These are phyloP conservation scores for Pleurotus citrinopileatus DNA, from an alignment of 768 basidiomycete genomes.

Conservation along the genomic window DNA sequence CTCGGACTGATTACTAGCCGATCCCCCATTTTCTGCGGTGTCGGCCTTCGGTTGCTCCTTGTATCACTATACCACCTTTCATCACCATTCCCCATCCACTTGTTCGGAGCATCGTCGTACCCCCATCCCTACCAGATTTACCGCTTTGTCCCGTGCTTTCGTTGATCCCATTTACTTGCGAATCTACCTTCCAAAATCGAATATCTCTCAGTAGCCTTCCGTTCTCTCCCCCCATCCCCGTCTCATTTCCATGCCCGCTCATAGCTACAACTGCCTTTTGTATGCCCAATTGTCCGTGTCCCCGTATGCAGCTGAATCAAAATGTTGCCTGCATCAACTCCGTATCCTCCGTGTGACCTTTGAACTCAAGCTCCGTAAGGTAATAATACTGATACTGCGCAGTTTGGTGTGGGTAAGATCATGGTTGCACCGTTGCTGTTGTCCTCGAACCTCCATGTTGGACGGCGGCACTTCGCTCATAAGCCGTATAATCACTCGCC, in stretches of 20 bases:
- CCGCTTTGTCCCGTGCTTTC: constrained; percentile 7
- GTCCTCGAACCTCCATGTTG: constrained; percentile 4
- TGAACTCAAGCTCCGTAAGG: too few relatives aligned
- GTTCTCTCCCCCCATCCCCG: background rate
- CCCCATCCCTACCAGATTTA: constrained; percentile 1
- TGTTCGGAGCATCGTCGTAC: constrained; percentile 17
- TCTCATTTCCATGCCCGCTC: background rate
- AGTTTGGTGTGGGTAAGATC: background rate
- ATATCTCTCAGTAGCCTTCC: background rate
- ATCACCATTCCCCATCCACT: constrained; percentile 16
- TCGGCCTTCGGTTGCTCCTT: constrained; percentile 17
- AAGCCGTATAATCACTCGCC: background rate
- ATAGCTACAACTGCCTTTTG: too few relatives aligned
- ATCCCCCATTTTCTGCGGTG: constrained; percentile 7
- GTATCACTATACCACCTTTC: constrained; percentile 10
- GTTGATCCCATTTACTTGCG: constrained; percentile 3
- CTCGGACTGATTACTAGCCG: constrained; percentile 1
- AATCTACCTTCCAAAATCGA: background rate
- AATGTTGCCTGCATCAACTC: too few relatives aligned
- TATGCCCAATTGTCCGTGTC: too few relatives aligned
- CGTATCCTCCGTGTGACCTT: too few relatives aligned
- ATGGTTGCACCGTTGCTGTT: background rate
- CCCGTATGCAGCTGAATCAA: too few relatives aligned
- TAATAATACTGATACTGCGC: too few relatives aligned
- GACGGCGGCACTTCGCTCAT: constrained; percentile 2